Evolutionary conservation across 2,329 filamentous ascomycete genomes (phyloP), one percentile per base, ranked within the genome.

Genomic region (Aureobasidium sp.): DNA sequence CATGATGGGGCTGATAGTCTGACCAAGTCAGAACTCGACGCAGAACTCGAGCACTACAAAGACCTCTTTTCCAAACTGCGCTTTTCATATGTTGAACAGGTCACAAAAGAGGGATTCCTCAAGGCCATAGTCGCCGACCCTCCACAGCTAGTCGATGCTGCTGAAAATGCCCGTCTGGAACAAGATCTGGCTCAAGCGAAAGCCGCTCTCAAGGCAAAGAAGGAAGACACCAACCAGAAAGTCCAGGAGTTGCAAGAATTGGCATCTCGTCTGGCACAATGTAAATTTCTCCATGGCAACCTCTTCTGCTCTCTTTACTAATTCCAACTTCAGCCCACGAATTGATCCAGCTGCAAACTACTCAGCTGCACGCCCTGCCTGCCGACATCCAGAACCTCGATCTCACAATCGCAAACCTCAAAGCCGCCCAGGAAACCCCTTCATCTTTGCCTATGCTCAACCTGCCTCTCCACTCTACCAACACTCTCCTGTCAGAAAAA

Each of bases 91-190:
- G 89, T 97, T 68, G 94, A 99, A 76, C 94, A 97, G 79, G 91
- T 97, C 65, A 97, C 93, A 48, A 99, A 97, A 76, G 94, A 99
- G 74, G 96, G 96, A 71, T 97, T 97, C 74, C 87, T 99, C 60
- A 90, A 91, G 67, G 87, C 90, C 65, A 95, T 97, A 68, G 91
- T 95, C 16, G 91, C 90, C 65, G 90, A 96, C 65, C 91, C 92
- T 53, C 94, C 93, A 0, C 81, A 92, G 16, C 88, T 97, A 50
- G 89, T 96, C 62, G 87, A 87, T 44, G 84, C 87, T 47, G 83
- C 86, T 68, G 92, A 97, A 70, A 97, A 97, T 71, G 78, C 87
- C 53, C 85, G 87, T 62, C 76, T 96, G 29, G 90, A 94, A 71
- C 79, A 82, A 61, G 86, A 90, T 63, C 78, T 90, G 16, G 81